Evolutionary conservation across 2,329 filamentous ascomycete species (phyloP).

Genomic region (Fusarium nanum): DNA sequence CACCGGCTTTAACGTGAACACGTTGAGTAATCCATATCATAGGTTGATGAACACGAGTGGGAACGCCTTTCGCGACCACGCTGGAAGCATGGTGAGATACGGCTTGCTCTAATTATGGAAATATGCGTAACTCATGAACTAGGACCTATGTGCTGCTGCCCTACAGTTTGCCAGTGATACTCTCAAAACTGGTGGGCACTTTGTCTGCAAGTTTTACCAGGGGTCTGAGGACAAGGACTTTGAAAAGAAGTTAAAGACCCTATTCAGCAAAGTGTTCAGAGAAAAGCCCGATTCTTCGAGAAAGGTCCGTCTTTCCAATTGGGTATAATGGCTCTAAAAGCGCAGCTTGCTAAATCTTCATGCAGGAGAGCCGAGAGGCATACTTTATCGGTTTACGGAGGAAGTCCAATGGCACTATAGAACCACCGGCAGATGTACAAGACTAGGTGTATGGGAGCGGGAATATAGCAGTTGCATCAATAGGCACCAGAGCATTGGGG

Average conservation of each 20-base stretch:
- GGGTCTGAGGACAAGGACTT: constrained; percentile 85
- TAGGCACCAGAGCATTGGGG: background rate
- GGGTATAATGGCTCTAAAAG: background rate
- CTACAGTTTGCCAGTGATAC: constrained; percentile 88
- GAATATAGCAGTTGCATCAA: background rate
- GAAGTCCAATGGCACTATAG: constrained; percentile 59
- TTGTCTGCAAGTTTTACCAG: constrained; percentile 98
- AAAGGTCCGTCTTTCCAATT: constrained; percentile 65
- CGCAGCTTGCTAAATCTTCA: constrained; percentile 4
- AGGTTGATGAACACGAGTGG: constrained; percentile 99
- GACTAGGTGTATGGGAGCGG: background rate
- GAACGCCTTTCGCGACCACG: constrained; percentile 86
- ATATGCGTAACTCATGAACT: background rate
- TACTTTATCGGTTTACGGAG: constrained; percentile 85
- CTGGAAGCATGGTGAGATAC: constrained; percentile 87
- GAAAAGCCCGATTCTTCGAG: constrained; percentile 94
- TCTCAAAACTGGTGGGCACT: constrained; percentile 83
- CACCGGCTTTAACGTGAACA: constrained; percentile 82
- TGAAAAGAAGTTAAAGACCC: constrained; percentile 76
- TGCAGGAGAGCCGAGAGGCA: constrained; percentile 71
- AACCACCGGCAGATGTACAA: constrained; percentile 1
- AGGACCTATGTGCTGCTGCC: constrained; percentile 92
- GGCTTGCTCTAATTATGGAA: too few species aligned
- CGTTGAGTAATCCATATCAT: constrained; percentile 92
- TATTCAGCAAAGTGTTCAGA: constrained; percentile 84